phyloP scores from a whole-genome alignment of 805 yeast species.

The Sugiyamaella chiloensis region DNA sequence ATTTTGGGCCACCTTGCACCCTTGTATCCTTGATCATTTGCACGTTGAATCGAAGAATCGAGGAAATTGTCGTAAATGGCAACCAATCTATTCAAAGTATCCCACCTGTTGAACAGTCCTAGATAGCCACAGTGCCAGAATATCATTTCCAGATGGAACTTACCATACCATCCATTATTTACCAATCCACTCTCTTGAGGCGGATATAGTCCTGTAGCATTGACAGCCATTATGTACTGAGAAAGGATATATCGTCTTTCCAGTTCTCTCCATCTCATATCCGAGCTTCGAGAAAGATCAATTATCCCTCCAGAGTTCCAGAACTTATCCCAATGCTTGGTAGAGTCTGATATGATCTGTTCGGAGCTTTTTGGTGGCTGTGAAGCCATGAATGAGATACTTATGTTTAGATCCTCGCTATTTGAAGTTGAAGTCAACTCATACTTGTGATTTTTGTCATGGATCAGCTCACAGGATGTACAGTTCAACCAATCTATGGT shows the following conservation, averaged over 20 bases:
- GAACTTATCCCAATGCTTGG: slow-evolving; percentile 4
- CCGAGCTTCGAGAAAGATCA: slow-evolving; percentile 4
- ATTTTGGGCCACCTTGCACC: slow-evolving; percentile 13
- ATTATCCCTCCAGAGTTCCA: slow-evolving; percentile 7
- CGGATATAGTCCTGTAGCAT: slow-evolving; percentile 6
- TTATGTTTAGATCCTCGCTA: not conserved
- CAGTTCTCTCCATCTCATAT: slow-evolving; percentile 8
- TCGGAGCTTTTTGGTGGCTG: not conserved
- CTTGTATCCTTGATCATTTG: slow-evolving; percentile 4
- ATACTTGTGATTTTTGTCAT: not conserved
- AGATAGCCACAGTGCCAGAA: slow-evolving; percentile 11
- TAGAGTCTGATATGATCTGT: not conserved
- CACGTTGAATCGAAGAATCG: not conserved
- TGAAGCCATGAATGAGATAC: not conserved
- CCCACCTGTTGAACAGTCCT: slow-evolving; percentile 9
- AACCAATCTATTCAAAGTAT: not conserved
- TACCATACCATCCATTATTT: slow-evolving; percentile 11
- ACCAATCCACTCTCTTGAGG: slow-evolving; percentile 13
- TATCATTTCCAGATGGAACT: slow-evolving; percentile 10
- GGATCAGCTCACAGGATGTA: not conserved
- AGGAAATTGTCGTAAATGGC: slow-evolving; percentile 3
- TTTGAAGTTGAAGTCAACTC: not conserved
- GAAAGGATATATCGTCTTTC: slow-evolving; percentile 5
- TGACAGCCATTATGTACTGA: slow-evolving; percentile 10
- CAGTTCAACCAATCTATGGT: too few relatives aligned